phyloP scores from a whole-genome alignment of 176 grass and related monocot species.

The Oryza australiensis region DNA sequence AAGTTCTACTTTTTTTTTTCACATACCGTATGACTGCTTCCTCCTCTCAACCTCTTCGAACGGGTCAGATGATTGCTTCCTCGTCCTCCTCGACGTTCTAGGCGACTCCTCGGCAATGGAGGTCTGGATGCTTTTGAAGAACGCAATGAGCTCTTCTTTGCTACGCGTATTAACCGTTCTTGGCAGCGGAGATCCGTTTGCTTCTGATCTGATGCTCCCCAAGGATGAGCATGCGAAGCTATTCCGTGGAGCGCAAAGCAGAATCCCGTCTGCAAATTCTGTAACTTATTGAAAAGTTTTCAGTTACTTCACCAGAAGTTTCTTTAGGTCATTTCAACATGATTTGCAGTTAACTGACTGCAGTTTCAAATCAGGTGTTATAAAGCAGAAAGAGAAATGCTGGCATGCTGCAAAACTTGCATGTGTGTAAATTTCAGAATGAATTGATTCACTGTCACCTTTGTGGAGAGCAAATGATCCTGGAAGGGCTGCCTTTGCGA shows the following conservation, averaged over 20 bases:
- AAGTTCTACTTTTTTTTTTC: not conserved
- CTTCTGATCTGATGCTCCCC: conserved; percentile 34
- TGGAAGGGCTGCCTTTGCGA: not conserved
- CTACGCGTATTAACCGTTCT: conserved; percentile 31
- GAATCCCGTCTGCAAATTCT: conserved; percentile 40
- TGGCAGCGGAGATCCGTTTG: not conserved
- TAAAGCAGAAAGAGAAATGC: not conserved
- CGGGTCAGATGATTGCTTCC: conserved; percentile 24
- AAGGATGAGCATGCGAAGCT: conserved; percentile 10
- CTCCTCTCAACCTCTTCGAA: conserved; percentile 34
- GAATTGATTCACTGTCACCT: conserved; percentile 11
- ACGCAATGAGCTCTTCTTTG: conserved; percentile 58
- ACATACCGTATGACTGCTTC: conserved; percentile 37
- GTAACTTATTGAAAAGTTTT: conserved; percentile 37
- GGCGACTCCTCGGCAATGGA: conserved; percentile 45
- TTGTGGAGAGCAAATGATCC: conserved; percentile 27
- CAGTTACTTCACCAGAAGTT: conserved; percentile 27
- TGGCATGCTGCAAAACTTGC: not conserved
- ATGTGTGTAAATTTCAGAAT: not conserved
- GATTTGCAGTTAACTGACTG: not conserved
- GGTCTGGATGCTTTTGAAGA: conserved; percentile 56
- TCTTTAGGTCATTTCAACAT: not conserved
- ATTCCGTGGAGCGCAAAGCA: conserved; percentile 1
- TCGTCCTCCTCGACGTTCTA: conserved; percentile 38
- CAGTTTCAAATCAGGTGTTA: conserved; percentile 8